These are phyloP conservation scores for Fraxinus dipetala DNA, from an alignment of 305 asterid genomes.

Conservation along the genomic window DNA sequence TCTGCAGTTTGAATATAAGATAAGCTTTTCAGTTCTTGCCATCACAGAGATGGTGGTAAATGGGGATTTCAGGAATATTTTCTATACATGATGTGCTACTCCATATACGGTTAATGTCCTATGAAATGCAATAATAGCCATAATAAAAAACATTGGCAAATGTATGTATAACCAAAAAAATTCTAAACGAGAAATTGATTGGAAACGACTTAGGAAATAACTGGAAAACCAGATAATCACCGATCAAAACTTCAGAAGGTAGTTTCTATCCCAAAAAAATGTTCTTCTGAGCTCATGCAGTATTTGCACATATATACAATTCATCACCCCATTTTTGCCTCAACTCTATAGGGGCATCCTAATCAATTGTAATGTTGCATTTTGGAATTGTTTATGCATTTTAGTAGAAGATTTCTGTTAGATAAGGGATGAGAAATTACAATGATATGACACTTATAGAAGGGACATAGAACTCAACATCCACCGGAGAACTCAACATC, in stretches of 20 bases:
- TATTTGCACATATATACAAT: background rate
- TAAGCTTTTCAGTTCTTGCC: background rate
- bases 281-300: background rate
- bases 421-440: background rate
- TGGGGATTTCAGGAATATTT: background rate
- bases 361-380: background rate
- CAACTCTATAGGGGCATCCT: background rate
- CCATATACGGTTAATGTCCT: background rate
- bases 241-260: background rate
- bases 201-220: background rate
- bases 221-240: background rate
- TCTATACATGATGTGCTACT: background rate
- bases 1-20: background rate
- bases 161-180: background rate
- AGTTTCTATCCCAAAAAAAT: background rate
- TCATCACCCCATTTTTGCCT: background rate
- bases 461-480: background rate
- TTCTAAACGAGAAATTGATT: background rate
- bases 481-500: background rate
- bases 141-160: background rate
- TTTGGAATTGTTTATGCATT: background rate
- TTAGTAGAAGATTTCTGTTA: background rate
- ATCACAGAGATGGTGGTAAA: background rate
- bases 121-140: background rate
- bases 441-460: background rate